A percentile compares a stretch with the other conserved stretches of the same genome.
phyloP scores from a whole-genome alignment of 352 stramenopile genomes.

The Peronospora belbahrii region DNA sequence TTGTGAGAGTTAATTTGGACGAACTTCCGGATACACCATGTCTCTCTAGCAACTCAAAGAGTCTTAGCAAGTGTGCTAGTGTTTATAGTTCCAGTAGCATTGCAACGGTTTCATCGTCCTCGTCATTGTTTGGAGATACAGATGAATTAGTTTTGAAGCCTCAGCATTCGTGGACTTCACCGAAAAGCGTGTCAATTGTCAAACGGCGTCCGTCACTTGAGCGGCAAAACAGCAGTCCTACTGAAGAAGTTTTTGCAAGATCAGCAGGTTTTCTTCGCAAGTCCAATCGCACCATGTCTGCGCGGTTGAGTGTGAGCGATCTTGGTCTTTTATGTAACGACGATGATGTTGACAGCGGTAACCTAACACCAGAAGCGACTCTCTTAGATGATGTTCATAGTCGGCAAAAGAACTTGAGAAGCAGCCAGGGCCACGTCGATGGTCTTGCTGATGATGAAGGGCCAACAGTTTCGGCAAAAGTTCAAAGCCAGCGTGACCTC shows the following conservation, averaged over 20 bases:
- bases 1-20: slow-evolving; percentile 41
- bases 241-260: slow-evolving; percentile 54
- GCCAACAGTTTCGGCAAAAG: slow-evolving; percentile 15
- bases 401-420: not conserved
- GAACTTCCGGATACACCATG: slow-evolving; percentile 33
- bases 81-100: slow-evolving; percentile 25
- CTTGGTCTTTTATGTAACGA: slow-evolving; percentile 58
- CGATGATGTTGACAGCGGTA: slow-evolving; percentile 18
- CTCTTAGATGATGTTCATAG: not conserved
- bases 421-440: slow-evolving; percentile 8
- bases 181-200: slow-evolving; percentile 5
- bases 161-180: slow-evolving; percentile 15
- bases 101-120: slow-evolving; percentile 19
- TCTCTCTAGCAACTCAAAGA: slow-evolving; percentile 2
- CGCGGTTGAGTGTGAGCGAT: slow-evolving; percentile 63
- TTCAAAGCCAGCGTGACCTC: slow-evolving; percentile 43
- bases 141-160: slow-evolving; percentile 15
- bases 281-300: slow-evolving; percentile 47
- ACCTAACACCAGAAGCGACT: slow-evolving; percentile 11
- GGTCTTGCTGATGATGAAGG: slow-evolving; percentile 5
- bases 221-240: slow-evolving; percentile 41
- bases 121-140: slow-evolving; percentile 26
- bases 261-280: slow-evolving; percentile 62
- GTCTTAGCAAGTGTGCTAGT: slow-evolving; percentile 12
- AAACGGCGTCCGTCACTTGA: slow-evolving; percentile 34